A percentile compares a stretch with the other conserved stretches of the same genome.
Conservation (phyloP, 257 asterid genomes). For the Plectranthus barbatus region DNA sequence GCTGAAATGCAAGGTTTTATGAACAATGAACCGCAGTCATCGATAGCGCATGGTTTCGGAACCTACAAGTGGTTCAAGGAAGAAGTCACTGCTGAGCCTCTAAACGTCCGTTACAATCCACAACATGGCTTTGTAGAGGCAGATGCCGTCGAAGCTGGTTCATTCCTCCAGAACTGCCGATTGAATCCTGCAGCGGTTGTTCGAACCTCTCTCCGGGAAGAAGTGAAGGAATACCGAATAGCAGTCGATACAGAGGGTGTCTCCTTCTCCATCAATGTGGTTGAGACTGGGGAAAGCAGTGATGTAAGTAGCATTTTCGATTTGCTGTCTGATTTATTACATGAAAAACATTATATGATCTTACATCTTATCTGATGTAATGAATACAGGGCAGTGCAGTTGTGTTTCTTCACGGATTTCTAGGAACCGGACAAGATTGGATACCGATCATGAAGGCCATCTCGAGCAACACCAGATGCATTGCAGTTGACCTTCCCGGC, state of each 20-base stretch:
- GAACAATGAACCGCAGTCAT: constrained; percentile 36
- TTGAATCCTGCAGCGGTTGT: constrained; percentile 46
- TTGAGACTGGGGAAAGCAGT: constrained; percentile 54
- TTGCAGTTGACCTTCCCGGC: constrained; percentile 93
- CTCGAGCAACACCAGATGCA: constrained; percentile 63
- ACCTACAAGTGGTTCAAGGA: constrained; percentile 89
- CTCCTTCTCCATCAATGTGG: constrained; percentile 49
- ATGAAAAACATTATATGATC: neutral
- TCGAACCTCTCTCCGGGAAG: constrained; percentile 31
- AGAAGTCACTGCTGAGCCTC: constrained; percentile 46
- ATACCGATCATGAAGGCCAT: constrained; percentile 73
- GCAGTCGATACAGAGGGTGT: constrained; percentile 36
- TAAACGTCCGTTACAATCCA: constrained; percentile 37
- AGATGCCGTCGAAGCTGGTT: constrained; percentile 62
- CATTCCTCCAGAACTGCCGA: constrained; percentile 43
- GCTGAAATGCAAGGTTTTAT: constrained; percentile 36
- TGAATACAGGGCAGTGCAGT: constrained; percentile 48
- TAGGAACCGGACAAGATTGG: constrained; percentile 80
- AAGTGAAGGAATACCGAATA: constrained; percentile 40
- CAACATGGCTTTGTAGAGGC: constrained; percentile 45
- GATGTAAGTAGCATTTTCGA: constrained; percentile 37
- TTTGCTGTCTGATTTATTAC: neutral
- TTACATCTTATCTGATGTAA: neutral
- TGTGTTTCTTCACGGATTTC: constrained; percentile 89
- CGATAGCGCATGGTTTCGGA: constrained; percentile 79